Evolutionary conservation across 306 rosid species (phyloP).

Genomic region (Quercus ilex): DNA sequence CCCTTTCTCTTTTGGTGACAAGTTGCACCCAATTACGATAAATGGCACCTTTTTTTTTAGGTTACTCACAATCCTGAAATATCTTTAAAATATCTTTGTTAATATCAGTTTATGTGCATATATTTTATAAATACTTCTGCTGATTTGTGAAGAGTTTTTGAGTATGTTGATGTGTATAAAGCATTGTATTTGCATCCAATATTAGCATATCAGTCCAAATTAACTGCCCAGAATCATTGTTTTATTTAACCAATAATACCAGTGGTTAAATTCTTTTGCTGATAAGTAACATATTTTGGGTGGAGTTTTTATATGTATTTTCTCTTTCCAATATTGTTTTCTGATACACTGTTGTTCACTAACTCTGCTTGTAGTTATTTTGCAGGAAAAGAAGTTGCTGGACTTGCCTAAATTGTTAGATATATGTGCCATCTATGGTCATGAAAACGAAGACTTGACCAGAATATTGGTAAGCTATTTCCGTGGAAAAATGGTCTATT

Average conservation of each 20-base stretch:
- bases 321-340: conserved; percentile 1
- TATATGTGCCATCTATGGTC: conserved; percentile 85
- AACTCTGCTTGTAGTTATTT: conserved; percentile 71
- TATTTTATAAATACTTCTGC: background rate
- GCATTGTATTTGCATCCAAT: background rate
- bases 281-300: background rate
- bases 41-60: too few relatives aligned
- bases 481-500: background rate
- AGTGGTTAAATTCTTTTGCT: background rate
- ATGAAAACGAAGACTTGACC: conserved; percentile 82
- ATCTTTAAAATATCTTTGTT: too few relatives aligned
- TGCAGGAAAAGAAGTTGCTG: conserved; percentile 94
- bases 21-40: too few relatives aligned
- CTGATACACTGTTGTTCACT: conserved; percentile 48
- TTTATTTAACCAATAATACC: background rate
- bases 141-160: background rate
- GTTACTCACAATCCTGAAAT: too few relatives aligned
- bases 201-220: background rate
- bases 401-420: conserved; percentile 89
- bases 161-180: background rate
- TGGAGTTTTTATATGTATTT: background rate
- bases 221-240: background rate
- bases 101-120: too few relatives aligned
- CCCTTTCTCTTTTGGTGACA: too few relatives aligned
- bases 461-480: conserved; percentile 57